These are phyloP conservation scores for Daldinia loculata DNA, from an alignment of 495 filamentous ascomycete genomes.

Conservation along the genomic window DNA sequence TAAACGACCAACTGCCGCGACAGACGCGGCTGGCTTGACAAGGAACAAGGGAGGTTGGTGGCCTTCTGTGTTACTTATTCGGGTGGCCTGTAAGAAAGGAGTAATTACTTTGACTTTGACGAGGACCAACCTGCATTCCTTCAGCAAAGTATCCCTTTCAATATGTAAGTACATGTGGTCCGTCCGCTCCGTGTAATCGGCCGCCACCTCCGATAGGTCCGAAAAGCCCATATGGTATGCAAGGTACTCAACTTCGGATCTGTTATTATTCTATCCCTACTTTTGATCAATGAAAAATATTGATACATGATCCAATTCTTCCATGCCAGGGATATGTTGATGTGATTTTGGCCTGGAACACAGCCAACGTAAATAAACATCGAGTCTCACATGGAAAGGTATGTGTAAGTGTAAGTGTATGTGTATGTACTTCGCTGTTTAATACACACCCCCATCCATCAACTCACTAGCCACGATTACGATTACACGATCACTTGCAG, in stretches of 20 bases:
- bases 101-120: conserved; percentile 8
- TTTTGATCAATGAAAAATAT: conserved; percentile 28
- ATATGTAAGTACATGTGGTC: conserved; percentile 20
- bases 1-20: conserved; percentile 38
- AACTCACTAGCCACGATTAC: conserved; percentile 38
- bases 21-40: conserved; percentile 29
- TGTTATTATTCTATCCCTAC: conserved; percentile 27
- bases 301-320: conserved; percentile 29
- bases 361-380: conserved; percentile 11
- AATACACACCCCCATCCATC: conserved; percentile 25
- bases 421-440: conserved; percentile 5
- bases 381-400: conserved; percentile 22
- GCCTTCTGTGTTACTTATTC: conserved; percentile 7
- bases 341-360: conserved; percentile 35
- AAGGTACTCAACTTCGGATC: conserved; percentile 25
- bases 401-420: conserved; percentile 17
- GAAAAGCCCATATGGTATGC: conserved; percentile 13
- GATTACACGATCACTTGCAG: conserved; percentile 31
- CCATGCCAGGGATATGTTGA: conserved; percentile 41
- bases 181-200: conserved; percentile 8
- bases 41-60: conserved; percentile 16
- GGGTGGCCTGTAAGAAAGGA: background rate
- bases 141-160: no score
- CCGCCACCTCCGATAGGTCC: conserved; percentile 18
- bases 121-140: conserved; percentile 21